Evolutionary conservation across 1,139 yeast genomes (phyloP).

Genomic region (Lipomyces yarrowii): DNA sequence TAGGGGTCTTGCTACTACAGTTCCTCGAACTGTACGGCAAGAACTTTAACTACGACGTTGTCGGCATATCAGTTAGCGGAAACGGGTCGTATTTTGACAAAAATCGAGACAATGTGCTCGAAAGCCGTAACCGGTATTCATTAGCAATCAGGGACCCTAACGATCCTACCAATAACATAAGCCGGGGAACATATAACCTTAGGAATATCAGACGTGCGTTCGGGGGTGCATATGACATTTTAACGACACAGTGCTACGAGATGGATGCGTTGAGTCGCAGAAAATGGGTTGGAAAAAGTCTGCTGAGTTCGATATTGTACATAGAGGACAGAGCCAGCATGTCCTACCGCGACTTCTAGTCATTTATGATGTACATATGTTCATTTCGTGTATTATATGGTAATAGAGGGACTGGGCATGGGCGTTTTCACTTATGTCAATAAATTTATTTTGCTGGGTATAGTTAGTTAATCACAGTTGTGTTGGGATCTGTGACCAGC

Average conservation of each 20-base stretch:
- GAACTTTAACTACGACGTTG: constrained; percentile 82
- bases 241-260: constrained; percentile 68
- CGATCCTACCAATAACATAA: constrained; percentile 74
- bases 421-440: neutral
- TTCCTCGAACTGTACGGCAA: constrained; percentile 95
- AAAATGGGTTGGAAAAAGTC: constrained; percentile 18
- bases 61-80: constrained; percentile 62
- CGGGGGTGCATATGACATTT: constrained; percentile 85
- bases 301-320: constrained; percentile 21
- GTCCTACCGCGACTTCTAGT: neutral
- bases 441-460: neutral
- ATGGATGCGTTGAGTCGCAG: constrained; percentile 25
- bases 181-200: constrained; percentile 80
- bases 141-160: constrained; percentile 90
- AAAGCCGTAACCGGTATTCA: constrained; percentile 56
- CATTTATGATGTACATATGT: neutral
- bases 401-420: neutral
- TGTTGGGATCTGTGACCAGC: neutral
- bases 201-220: constrained; percentile 83
- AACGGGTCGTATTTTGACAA: constrained; percentile 53
- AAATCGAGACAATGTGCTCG: constrained; percentile 52
- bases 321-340: neutral
- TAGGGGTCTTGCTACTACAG: constrained; percentile 87
- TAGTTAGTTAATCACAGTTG: neutral
- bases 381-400: constrained; percentile 1